Conservation (phyloP, 2,329 filamentous ascomycete genomes). For the Aspergillus quadrilineatus region DNA sequence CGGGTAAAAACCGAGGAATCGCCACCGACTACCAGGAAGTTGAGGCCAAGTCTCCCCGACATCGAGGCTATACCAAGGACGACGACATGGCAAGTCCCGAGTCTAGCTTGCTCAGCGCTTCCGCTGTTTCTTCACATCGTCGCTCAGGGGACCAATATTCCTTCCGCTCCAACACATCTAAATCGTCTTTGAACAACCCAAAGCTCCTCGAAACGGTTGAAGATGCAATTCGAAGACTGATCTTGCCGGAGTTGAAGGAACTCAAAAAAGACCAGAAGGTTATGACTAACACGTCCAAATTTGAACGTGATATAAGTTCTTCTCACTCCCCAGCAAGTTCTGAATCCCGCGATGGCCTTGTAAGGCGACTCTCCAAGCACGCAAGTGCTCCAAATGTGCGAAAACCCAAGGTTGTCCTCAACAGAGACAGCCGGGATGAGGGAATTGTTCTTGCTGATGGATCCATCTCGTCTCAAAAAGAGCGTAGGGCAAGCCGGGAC, state of each 20-base stretch:
- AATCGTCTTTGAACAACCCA: slow-evolving; percentile 85
- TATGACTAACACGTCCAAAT: slow-evolving; percentile 68
- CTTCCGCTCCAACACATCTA: slow-evolving; percentile 58
- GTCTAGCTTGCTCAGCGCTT: slow-evolving; percentile 61
- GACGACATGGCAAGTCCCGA: slow-evolving; percentile 59
- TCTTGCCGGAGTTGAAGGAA: slow-evolving; percentile 86
- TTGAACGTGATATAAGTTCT: slow-evolving; percentile 62
- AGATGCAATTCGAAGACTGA: slow-evolving; percentile 84
- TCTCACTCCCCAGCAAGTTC: slow-evolving; percentile 60
- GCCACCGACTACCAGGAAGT: slow-evolving; percentile 48
- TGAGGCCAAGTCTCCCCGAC: slow-evolving; percentile 47
- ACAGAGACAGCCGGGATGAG: slow-evolving; percentile 59
- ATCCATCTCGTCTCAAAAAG: slow-evolving; percentile 50
- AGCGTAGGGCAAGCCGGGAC: slow-evolving; percentile 54
- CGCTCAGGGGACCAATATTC: slow-evolving; percentile 59
- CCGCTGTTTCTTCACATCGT: slow-evolving; percentile 54
- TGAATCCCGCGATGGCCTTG: slow-evolving; percentile 54
- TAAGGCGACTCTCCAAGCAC: slow-evolving; percentile 59
- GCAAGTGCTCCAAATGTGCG: slow-evolving; percentile 61
- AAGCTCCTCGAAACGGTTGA: slow-evolving; percentile 88
- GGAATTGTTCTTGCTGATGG: slow-evolving; percentile 58
- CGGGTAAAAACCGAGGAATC: slow-evolving; percentile 45
- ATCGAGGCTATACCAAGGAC: slow-evolving; percentile 52
- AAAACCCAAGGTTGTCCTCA: slow-evolving; percentile 62
- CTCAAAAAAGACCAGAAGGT: slow-evolving; percentile 87